These are phyloP conservation scores for Claviceps humidiphila DNA, from an alignment of 2,329 filamentous ascomycete species.

Conservation along the genomic window DNA sequence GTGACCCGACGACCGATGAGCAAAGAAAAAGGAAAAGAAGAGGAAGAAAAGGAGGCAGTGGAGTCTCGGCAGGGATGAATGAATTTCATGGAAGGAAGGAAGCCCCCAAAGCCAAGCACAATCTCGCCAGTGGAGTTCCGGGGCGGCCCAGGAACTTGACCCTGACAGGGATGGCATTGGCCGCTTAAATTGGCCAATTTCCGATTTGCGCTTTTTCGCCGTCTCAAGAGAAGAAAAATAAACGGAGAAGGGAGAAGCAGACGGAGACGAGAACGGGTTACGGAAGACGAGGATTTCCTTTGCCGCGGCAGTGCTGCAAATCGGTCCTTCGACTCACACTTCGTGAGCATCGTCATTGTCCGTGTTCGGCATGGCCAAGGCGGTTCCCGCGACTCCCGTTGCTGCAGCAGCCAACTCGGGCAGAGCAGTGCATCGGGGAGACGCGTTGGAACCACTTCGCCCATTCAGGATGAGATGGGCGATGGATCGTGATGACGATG, in stretches of 20 bases:
- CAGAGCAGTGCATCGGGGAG: not conserved
- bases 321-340: too few relatives aligned
- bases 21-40: not conserved
- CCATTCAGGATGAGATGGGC: not conserved
- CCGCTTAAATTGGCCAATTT: constrained; percentile 14
- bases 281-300: too few relatives aligned
- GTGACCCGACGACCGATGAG: too few relatives aligned
- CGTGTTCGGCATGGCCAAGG: too few relatives aligned
- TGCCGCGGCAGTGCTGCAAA: too few relatives aligned
- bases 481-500: not conserved
- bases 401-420: too few relatives aligned
- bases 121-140: constrained; percentile 8
- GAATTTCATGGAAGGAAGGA: not conserved
- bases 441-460: not conserved
- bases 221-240: not conserved
- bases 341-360: too few relatives aligned
- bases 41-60: not conserved
- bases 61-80: not conserved
- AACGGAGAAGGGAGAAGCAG: not conserved
- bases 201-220: not conserved
- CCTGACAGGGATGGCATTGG: constrained; percentile 1
- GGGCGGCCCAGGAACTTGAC: constrained; percentile 8
- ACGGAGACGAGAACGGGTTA: not conserved
- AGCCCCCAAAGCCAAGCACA: not conserved
- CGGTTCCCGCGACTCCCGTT: too few relatives aligned